A percentile compares a stretch with the other conserved stretches of the same genome.
These are phyloP conservation scores for Pinus taeda DNA, from an alignment of 75 land plant species.

Conservation along the genomic window DNA sequence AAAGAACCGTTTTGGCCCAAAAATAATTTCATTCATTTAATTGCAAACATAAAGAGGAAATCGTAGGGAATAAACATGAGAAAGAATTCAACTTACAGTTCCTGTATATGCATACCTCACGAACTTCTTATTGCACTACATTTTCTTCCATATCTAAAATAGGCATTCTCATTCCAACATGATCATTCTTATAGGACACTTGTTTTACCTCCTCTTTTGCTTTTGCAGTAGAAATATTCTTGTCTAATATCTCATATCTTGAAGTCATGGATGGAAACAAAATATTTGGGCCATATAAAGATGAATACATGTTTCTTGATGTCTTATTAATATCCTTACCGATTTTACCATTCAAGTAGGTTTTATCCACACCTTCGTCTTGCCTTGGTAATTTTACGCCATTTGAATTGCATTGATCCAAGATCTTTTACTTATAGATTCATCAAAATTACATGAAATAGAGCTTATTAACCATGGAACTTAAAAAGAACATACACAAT, in stretches of 20 bases:
- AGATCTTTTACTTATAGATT: too few relatives aligned
- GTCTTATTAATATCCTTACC: background rate
- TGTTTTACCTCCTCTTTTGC: background rate
- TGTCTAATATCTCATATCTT: background rate
- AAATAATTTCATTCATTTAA: background rate
- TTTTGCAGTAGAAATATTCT: background rate
- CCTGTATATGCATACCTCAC: background rate
- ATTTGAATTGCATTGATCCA: background rate
- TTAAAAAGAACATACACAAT: too few relatives aligned
- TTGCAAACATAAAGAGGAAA: background rate
- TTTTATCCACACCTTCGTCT: conserved; percentile 6
- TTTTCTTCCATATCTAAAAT: background rate
- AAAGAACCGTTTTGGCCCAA: conserved; percentile 24
- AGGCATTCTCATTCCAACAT: background rate
- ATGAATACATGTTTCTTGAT: background rate
- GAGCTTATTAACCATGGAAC: too few relatives aligned
- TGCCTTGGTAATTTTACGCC: background rate
- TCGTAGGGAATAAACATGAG: background rate
- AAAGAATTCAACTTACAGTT: background rate
- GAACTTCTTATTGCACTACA: conserved; percentile 3
- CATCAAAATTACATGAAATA: too few relatives aligned
- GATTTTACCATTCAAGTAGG: background rate
- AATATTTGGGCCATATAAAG: background rate
- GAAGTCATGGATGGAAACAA: background rate
- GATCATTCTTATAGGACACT: background rate